Evolutionary conservation across 2,329 filamentous ascomycete genomes (phyloP).

Genomic region (Alternaria sp.): DNA sequence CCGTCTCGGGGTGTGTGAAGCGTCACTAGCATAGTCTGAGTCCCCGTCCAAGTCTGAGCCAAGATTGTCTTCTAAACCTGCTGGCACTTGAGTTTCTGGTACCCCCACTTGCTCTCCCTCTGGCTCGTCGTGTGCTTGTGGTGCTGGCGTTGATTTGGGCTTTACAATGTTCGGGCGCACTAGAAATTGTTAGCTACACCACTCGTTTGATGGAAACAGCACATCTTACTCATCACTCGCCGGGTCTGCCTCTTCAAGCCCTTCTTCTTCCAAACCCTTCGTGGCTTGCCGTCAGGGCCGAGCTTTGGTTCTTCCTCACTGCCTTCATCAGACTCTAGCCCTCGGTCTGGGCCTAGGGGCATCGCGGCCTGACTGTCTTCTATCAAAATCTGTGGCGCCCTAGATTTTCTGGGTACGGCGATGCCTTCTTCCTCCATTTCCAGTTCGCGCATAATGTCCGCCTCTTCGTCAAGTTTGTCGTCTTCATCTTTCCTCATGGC

Average conservation of each 20-base stretch:
- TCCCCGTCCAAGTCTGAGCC: slow-evolving; percentile 45
- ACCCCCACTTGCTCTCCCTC: slow-evolving; percentile 54
- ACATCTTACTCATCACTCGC: slow-evolving; percentile 63
- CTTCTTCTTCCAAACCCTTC: slow-evolving; percentile 80
- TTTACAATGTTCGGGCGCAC: slow-evolving; percentile 52
- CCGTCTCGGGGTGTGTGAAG: slow-evolving; percentile 45
- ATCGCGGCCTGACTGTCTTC: slow-evolving; percentile 56
- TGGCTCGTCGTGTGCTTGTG: slow-evolving; percentile 37
- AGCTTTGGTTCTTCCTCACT: slow-evolving; percentile 55
- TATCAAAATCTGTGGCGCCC: slow-evolving; percentile 47
- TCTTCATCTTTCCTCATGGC: slow-evolving; percentile 68
- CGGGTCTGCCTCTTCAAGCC: slow-evolving; percentile 81
- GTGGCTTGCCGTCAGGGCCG: slow-evolving; percentile 66
- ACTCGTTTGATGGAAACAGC: background rate
- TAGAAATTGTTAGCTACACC: slow-evolving; percentile 35
- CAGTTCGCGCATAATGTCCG: slow-evolving; percentile 76
- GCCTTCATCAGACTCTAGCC: slow-evolving; percentile 66
- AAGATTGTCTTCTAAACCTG: slow-evolving; percentile 46
- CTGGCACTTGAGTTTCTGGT: slow-evolving; percentile 37
- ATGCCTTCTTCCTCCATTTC: slow-evolving; percentile 60
- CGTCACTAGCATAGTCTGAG: slow-evolving; percentile 56
- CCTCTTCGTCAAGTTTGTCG: slow-evolving; percentile 70
- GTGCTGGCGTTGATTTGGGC: slow-evolving; percentile 55
- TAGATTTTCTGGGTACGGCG: slow-evolving; percentile 37
- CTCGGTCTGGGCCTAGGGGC: slow-evolving; percentile 57